Evolutionary conservation across 2,329 filamentous ascomycete genomes (phyloP).

Genomic region (Talaromyces sp.): DNA sequence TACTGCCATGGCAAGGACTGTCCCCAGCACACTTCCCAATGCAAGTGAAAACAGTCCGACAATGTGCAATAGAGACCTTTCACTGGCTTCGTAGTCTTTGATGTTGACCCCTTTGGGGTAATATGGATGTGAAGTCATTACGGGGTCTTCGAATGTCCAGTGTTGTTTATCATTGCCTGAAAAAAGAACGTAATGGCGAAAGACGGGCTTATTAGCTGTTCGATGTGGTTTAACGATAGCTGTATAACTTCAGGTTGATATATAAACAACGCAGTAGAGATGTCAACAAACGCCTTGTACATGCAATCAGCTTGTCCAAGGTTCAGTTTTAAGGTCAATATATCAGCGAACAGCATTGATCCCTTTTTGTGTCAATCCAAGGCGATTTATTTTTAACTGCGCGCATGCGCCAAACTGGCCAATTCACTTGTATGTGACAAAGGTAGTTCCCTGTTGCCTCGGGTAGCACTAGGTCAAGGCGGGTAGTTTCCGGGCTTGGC

Average conservation of each 20-base stretch:
- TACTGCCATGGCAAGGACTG: constrained; percentile 53
- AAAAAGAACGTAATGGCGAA: no score
- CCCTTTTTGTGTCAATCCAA: no score
- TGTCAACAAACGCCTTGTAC: no score
- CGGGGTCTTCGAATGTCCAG: no score
- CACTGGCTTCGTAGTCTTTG: constrained; percentile 62
- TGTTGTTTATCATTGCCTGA: background rate
- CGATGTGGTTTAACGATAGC: background rate
- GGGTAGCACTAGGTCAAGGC: background rate
- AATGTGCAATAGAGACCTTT: constrained; percentile 55
- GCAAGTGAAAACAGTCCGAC: constrained; percentile 57
- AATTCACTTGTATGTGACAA: no score
- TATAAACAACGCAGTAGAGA: no score
- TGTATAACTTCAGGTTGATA: no score
- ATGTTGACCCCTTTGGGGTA: constrained; percentile 64
- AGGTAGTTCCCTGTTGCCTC: background rate
- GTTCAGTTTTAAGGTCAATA: no score
- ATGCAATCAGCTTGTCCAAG: no score
- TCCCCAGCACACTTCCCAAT: constrained; percentile 54
- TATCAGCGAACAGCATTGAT: no score
- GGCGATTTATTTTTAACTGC: no score
- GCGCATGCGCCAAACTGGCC: no score
- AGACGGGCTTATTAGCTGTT: background rate
- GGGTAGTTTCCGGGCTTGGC: background rate
- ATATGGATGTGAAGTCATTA: constrained; percentile 57